A percentile compares a stretch with the other conserved stretches of the same genome.
Evolutionary conservation across 176 grass and related monocot species (phyloP).

Genomic region (Aegilops longissima): DNA sequence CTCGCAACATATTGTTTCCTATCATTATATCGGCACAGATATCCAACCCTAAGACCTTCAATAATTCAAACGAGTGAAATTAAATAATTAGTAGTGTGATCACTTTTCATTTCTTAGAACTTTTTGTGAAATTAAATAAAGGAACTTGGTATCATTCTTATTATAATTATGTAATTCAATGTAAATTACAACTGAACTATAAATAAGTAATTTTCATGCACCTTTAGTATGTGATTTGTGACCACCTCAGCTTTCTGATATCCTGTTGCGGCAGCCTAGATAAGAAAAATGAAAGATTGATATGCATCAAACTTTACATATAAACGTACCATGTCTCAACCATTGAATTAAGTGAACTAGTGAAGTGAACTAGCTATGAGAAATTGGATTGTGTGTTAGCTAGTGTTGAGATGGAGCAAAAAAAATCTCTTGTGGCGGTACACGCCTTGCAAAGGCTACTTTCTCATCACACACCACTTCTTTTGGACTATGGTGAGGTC

Average conservation of each 20-base stretch:
- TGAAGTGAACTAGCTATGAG: neutral
- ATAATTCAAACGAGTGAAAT: neutral
- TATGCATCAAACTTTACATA: neutral
- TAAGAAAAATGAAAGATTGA: neutral
- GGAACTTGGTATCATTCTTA: neutral
- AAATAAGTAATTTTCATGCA: constrained; percentile 2
- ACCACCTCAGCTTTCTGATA: constrained; percentile 69
- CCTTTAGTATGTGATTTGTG: constrained; percentile 85
- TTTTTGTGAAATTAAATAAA: neutral
- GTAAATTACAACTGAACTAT: neutral
- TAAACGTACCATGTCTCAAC: neutral
- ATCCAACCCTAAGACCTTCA: constrained; percentile 73
- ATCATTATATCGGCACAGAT: constrained; percentile 75
- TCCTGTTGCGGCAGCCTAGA: constrained; percentile 64
- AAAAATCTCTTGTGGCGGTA: too few relatives aligned
- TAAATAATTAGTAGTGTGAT: neutral
- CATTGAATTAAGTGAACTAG: neutral
- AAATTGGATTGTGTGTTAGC: too few relatives aligned
- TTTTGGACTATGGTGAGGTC: too few relatives aligned
- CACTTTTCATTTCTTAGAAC: constrained; percentile 6
- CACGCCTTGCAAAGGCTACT: too few relatives aligned
- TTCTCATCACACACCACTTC: too few relatives aligned
- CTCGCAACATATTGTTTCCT: constrained; percentile 79
- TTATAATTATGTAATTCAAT: neutral
- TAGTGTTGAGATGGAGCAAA: too few relatives aligned